Percentiles rank a stretch among this genome's conserved stretches.
Conservation (phyloP, 2,329 filamentous ascomycete species). For the Talaromyces rugulosus region DNA sequence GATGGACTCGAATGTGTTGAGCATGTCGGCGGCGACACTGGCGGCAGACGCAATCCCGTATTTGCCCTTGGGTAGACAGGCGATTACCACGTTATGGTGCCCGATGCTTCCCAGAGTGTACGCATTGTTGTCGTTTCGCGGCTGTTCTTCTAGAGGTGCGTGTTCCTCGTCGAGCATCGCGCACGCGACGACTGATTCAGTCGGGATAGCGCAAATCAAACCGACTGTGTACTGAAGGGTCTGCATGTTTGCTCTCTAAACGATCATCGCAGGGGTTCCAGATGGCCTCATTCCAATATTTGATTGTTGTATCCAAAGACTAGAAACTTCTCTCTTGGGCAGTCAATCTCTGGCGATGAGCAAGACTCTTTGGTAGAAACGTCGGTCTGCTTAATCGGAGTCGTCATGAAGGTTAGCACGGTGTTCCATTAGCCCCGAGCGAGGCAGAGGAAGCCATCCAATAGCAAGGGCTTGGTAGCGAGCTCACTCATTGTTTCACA, state of each 20-base stretch:
- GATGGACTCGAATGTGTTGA: not conserved
- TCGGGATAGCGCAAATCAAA: slow-evolving; percentile 36
- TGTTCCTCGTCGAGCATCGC: slow-evolving; percentile 36
- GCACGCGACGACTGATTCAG: slow-evolving; percentile 31
- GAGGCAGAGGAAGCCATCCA: not conserved
- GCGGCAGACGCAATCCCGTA: not conserved
- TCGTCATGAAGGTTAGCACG: not conserved
- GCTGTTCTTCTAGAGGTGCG: slow-evolving; percentile 12
- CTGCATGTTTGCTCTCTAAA: not conserved
- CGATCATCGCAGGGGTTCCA: not conserved
- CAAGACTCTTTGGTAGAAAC: no score
- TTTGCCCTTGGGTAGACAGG: slow-evolving; percentile 17
- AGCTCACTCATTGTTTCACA: not conserved
- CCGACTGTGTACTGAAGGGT: slow-evolving; percentile 31
- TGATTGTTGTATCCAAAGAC: not conserved
- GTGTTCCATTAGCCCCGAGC: not conserved
- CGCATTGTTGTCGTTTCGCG: slow-evolving; percentile 18
- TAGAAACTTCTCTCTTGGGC: no score
- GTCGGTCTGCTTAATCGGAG: no score
- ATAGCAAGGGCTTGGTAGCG: not conserved
- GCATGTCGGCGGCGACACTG: not conserved
- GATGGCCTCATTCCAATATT: not conserved
- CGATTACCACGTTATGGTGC: slow-evolving; percentile 21
- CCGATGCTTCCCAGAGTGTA: slow-evolving; percentile 20
- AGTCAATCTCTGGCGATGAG: no score